Evolutionary conservation across 140 eudicot species (phyloP), one percentile per base, ranked within the genome.

Genomic region (Erigeron philadelphicus): DNA sequence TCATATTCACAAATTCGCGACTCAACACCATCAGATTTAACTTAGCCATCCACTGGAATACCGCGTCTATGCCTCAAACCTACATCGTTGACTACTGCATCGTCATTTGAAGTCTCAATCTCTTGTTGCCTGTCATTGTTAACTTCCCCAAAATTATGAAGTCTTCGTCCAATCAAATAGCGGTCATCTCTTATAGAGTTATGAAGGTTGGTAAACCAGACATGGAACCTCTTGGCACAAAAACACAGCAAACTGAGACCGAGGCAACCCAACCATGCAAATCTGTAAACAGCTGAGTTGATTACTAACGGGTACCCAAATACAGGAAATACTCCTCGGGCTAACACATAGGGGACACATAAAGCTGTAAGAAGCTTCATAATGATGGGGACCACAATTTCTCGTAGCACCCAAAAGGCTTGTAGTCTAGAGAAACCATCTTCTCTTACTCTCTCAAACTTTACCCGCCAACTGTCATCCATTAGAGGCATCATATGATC

Each of bases 331-430:
- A 92, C 85, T 6, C 93, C 96, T 74, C 95, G 66, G 13, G 98
- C 88, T 61, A 92, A 68, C 15, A 92, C 96, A 9, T 92, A 92
- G 35, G 98, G 98, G 12, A 92, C 93, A 71, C 98, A 92, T 8
- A 92, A 79, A 17, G 96, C 98, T 0, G 98, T 92, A 31, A 92
- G 82, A n/a, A 92, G 86, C 79, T 92, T 92, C 96, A 88, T 88
- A 5, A 86, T 84, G 48, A 92, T 92, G 13, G 98, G 98, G 68
- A 79, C 18, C 16, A 92, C 98, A 6, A 92, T 92, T 86, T 92
- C 98, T 9, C 87, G 86, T 62, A 92, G 82, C 44, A 92, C 90
- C 98, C 96, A 88, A 54, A 92, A 81, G 35, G 90, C 95, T 79
- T 83, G 98, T 21, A 92, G 90, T 81, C 96, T 76, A 3, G 98